Evolutionary conservation across 257 asterid species (phyloP), one percentile per base, ranked within the genome.

Genomic region (Haberlea rhodopensis): DNA sequence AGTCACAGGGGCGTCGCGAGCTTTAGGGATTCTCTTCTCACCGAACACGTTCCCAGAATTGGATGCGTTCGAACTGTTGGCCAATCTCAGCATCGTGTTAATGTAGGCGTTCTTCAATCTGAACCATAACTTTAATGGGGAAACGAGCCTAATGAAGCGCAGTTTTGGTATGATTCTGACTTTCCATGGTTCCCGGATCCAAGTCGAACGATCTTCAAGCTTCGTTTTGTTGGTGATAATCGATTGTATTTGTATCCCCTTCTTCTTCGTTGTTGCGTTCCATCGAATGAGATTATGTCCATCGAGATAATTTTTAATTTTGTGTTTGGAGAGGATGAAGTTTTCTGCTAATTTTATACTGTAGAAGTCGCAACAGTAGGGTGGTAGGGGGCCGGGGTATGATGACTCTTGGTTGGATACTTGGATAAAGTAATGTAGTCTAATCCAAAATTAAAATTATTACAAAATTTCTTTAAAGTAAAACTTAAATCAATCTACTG

Each of bases 191-290:
- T 63, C 18, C 20, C 75, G 3, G 46, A 40, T 3, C 91, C 88
- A 3, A 84, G 23, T 48, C 60, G 67, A 3, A 69, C 80, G 54
- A 73, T 78, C 27, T 67, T 74, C 53, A 66, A 0, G 65, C 23
- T 73, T 60, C 66, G 71, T 18, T 69, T 61, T 62, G 46, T 72
- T 2, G 81, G 67, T 0, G 80, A 69, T 0, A 76, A 5, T 22
- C 76, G 62, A 66, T 74, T 79, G 81, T n/a, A n/a, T n/a, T 74
- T 79, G 81, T 84, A 84, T 0, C 86, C 84, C 75, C 82, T 72
- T 24, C 77, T 72, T 37, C 83, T 66, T 77, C 74, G 58, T 29
- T 60, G 76, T 52, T 71, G 63, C 60, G 46, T 19, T 75, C 65
- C 2, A 40, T 65, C 16, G 0, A 63, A 62, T 29, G 70, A 58